phyloP scores from a whole-genome alignment of 225 moss, liverwort and hornwort species.

The Neckera pumila region DNA sequence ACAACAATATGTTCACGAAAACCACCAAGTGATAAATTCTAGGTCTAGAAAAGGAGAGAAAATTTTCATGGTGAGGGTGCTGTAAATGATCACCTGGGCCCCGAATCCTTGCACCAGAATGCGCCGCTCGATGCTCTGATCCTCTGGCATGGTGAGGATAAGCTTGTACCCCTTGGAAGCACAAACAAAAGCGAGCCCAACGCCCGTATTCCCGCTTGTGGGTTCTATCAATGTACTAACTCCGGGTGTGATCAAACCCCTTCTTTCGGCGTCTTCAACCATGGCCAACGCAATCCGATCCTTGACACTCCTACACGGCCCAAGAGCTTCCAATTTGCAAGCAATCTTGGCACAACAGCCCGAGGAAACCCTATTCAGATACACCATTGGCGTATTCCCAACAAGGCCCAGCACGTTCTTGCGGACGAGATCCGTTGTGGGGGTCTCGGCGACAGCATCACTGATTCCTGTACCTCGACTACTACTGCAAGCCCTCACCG shows the following conservation, averaged over 20 bases:
- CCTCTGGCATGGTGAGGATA: constrained; percentile 68
- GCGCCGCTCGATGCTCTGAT: constrained; percentile 65
- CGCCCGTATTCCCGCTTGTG: constrained; percentile 70
- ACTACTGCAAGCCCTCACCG: neutral
- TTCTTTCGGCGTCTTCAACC: constrained; percentile 62
- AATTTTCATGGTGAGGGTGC: neutral
- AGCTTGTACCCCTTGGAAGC: constrained; percentile 67
- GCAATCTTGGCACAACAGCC: constrained; percentile 52
- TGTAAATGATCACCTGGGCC: constrained; percentile 32
- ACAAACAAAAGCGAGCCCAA: constrained; percentile 63
- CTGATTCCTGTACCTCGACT: neutral
- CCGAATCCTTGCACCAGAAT: constrained; percentile 64
- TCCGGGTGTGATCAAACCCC: constrained; percentile 48
- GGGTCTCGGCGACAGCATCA: neutral
- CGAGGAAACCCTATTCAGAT: constrained; percentile 43
- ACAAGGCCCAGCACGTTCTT: constrained; percentile 44
- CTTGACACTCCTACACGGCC: constrained; percentile 64
- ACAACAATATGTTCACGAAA: neutral
- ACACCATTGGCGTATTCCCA: constrained; percentile 73
- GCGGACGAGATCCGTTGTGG: constrained; percentile 4
- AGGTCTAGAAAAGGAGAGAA: neutral
- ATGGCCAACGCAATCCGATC: constrained; percentile 74
- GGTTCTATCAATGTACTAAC: constrained; percentile 55
- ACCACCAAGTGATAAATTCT: neutral
- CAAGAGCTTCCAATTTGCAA: constrained; percentile 63